These are phyloP conservation scores for Russula vinacea DNA, from an alignment of 768 basidiomycete genomes.

Conservation along the genomic window DNA sequence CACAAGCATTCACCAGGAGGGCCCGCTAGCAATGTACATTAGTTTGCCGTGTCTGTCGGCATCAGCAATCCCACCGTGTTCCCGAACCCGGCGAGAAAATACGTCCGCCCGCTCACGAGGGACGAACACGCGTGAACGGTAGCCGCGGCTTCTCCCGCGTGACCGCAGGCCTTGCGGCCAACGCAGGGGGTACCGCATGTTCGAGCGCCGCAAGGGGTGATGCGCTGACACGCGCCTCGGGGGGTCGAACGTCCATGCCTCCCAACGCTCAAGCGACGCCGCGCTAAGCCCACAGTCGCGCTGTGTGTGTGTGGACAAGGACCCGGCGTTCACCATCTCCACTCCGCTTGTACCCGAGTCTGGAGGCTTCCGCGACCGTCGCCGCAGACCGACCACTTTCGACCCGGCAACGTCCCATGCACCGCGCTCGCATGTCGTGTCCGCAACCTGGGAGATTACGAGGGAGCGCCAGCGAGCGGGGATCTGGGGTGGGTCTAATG, in stretches of 20 bases:
- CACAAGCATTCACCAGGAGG: neutral
- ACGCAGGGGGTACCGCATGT: constrained; percentile 10
- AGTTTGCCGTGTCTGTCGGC: neutral
- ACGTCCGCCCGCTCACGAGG: constrained; percentile 26
- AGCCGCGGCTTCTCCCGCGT: constrained; percentile 24
- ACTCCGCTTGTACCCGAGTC: neutral
- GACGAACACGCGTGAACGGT: constrained; percentile 30
- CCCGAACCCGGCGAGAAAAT: constrained; percentile 29
- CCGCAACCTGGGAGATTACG: constrained; percentile 50
- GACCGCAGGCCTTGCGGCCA: neutral
- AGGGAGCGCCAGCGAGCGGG: constrained; percentile 56
- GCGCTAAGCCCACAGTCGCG: constrained; percentile 49
- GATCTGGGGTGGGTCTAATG: constrained; percentile 17
- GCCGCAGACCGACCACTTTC: constrained; percentile 66
- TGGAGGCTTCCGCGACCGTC: constrained; percentile 48
- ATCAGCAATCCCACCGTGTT: constrained; percentile 29
- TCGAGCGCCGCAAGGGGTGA: constrained; percentile 52
- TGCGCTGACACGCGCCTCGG: constrained; percentile 45
- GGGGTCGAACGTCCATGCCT: constrained; percentile 75
- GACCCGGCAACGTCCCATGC: constrained; percentile 63
- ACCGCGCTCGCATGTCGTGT: constrained; percentile 69
- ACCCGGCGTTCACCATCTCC: constrained; percentile 26
- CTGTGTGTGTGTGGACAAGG: constrained; percentile 31
- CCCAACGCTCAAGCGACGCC: constrained; percentile 76
- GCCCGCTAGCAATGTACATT: neutral